phyloP scores from a whole-genome alignment of 176 grass and related monocot species.

The Aechmea fasciata region DNA sequence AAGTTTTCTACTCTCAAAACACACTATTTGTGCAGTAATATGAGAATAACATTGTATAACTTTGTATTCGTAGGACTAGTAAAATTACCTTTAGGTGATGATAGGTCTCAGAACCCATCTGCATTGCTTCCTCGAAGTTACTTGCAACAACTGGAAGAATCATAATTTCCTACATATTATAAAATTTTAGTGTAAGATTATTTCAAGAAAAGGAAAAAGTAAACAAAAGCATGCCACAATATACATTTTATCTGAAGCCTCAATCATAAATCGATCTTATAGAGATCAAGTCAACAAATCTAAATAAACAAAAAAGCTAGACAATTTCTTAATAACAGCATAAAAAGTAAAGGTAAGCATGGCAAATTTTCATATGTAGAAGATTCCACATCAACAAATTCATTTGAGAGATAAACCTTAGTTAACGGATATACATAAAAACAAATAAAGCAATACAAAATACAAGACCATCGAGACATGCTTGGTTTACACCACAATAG shows the following conservation, averaged over 20 bases:
- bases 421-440: no score
- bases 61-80: slow-evolving; percentile 10
- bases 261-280: no score
- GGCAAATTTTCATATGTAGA: no score
- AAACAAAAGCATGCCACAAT: background rate
- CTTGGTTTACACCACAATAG: background rate
- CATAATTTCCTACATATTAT: slow-evolving; percentile 82
- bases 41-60: background rate
- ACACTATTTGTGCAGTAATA: background rate
- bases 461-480: background rate
- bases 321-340: no score
- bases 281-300: no score
- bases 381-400: no score
- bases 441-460: no score
- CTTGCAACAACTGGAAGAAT: slow-evolving; percentile 79
- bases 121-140: slow-evolving; percentile 87
- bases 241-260: background rate
- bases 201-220: background rate
- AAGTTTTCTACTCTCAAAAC: background rate
- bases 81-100: slow-evolving; percentile 83
- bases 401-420: no score
- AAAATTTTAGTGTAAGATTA: background rate
- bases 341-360: no score
- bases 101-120: slow-evolving; percentile 91
- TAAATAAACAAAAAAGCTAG: no score